Evolutionary conservation across 805 yeast species (phyloP).

Genomic region (Metschnikowia drakensbergensis): DNA sequence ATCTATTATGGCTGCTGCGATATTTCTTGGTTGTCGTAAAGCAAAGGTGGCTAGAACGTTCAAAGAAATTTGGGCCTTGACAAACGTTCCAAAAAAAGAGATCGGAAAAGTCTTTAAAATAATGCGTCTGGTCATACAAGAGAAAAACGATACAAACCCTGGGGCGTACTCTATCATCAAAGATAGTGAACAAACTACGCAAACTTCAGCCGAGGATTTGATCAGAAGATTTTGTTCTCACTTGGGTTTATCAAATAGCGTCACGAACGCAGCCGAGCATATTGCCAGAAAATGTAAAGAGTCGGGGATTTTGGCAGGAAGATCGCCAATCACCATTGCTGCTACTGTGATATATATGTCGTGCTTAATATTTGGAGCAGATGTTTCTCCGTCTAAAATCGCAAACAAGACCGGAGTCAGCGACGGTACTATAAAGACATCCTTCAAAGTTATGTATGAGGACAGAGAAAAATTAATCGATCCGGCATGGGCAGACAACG

Average conservation of each 20-base stretch:
- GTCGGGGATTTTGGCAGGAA: constrained; percentile 90
- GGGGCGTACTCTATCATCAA: constrained; percentile 36
- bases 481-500: constrained; percentile 68
- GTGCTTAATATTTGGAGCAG: constrained; percentile 78
- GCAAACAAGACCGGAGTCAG: constrained; percentile 94
- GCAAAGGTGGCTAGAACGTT: constrained; percentile 93
- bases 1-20: constrained; percentile 94
- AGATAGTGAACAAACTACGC: constrained; percentile 64
- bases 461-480: constrained; percentile 66
- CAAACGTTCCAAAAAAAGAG: constrained; percentile 90
- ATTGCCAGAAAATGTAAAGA: constrained; percentile 88
- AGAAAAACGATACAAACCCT: constrained; percentile 53
- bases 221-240: constrained; percentile 96
- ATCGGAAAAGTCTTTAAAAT: constrained; percentile 87
- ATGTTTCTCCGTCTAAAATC: constrained; percentile 71
- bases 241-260: constrained; percentile 77
- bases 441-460: constrained; percentile 77
- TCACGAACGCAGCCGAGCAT: constrained; percentile 88
- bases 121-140: constrained; percentile 58
- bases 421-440: constrained; percentile 94
- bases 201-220: constrained; percentile 89
- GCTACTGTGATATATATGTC: constrained; percentile 97
- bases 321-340: constrained; percentile 95
- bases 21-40: constrained; percentile 89
- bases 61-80: constrained; percentile 92